Base-by-base conservation (phyloP, 768 basidiomycete genomes). In the Hortiboletus flavorubellus region DNA sequence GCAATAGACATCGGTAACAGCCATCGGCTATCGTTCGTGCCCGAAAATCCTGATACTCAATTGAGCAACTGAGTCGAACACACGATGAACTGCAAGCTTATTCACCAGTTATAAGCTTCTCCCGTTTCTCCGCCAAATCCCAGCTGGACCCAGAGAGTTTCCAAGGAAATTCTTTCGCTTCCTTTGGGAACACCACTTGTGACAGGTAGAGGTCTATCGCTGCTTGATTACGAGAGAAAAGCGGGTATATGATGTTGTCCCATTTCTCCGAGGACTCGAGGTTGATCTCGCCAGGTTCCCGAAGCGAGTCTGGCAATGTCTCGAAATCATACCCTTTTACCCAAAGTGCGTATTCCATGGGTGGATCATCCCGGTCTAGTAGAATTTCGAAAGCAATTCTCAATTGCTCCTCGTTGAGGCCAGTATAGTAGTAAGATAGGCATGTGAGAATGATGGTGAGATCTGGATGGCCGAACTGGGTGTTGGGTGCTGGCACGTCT, bases 21-120 rank as follows among this genome's bases (percentile, higher is more conserved):
- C 52, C 79, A 79, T 12, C 59, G 70, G 0, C 61, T 54, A 41
- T 75, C 75, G 9, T 75, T 73, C 0, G 74, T 76, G 0, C 75
- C 75, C 18, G 74, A 76, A 54, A 76, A 76, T 5, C 75, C 75
- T 54, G 58, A 30, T 9, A 0, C 0, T n/a, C 11, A 1, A 0
- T 15, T 46, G 1, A 56, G 30, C 16, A 8, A 16, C 4, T 2
- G 9, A 39, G 5, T 9, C 5, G 6, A 18, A 1, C 11, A 8
- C 3, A 4, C 10, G 2, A 30, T 39, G 26, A 14, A 18, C 15
- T 2, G 6, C 16, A 1, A 9, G 5, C 54, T 11, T 3, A 10
- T 41, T 59, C 43, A 49, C 49, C 60, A 0, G 64, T 65, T 5
- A 49, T 37, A 2, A 59, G 41, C 12, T 51, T 50, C 0, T 23